phyloP scores from a whole-genome alignment of 805 yeast species.

The Metschnikowia henanensis region DNA sequence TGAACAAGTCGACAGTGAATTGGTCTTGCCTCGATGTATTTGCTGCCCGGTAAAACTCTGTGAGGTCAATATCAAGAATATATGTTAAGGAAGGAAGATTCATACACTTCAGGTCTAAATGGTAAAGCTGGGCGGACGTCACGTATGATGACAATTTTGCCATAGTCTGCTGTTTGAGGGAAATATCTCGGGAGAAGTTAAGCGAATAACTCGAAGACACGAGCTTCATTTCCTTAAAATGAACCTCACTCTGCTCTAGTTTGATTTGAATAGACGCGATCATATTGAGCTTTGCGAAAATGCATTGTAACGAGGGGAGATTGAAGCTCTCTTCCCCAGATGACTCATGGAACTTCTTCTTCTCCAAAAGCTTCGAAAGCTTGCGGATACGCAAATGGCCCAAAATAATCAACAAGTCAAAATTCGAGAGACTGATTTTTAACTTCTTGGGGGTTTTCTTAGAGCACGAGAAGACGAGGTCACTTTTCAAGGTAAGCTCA shows the following conservation, averaged over 20 bases:
- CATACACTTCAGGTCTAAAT: conserved; percentile 30
- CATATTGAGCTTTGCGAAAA: conserved; percentile 10
- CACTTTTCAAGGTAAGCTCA: conserved; percentile 13
- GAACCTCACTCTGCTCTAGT: conserved; percentile 17
- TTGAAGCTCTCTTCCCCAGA: background rate
- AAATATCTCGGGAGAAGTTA: conserved; percentile 12
- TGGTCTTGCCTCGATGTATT: conserved; percentile 7
- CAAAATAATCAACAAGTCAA: conserved; percentile 10
- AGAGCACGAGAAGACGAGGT: conserved; percentile 8
- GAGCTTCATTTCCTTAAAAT: conserved; percentile 11
- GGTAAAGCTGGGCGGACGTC: conserved; percentile 29
- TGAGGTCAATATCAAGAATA: conserved; percentile 22
- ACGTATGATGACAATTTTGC: conserved; percentile 22
- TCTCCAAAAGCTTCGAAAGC: conserved; percentile 9
- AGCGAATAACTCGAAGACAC: conserved; percentile 18
- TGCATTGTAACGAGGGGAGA: conserved; percentile 2
- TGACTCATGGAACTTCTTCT: background rate
- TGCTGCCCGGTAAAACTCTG: conserved; percentile 22
- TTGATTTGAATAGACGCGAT: conserved; percentile 16
- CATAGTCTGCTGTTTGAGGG: conserved; percentile 15
- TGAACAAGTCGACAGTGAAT: conserved; percentile 17
- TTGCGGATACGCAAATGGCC: conserved; percentile 12
- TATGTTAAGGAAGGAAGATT: conserved; percentile 39
- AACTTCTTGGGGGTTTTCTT: background rate
- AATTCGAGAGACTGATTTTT: conserved; percentile 6